These are phyloP conservation scores for Schizopora paradoxa DNA, from an alignment of 1,284 basidiomycete genomes.

Conservation along the genomic window DNA sequence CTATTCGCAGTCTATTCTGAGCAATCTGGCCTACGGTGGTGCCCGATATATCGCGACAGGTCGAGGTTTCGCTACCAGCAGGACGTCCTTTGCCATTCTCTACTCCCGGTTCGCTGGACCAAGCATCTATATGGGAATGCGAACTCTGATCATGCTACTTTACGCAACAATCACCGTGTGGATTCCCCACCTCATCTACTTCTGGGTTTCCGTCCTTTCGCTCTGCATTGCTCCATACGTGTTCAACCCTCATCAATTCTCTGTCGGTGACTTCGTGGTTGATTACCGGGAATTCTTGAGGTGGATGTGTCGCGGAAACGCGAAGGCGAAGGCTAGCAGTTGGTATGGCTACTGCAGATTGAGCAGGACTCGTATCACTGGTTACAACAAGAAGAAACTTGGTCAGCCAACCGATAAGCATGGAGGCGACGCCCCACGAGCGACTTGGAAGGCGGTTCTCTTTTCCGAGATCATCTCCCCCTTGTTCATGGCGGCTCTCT, in stretches of 20 bases:
- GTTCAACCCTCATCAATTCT: conserved; percentile 98
- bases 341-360: conserved; percentile 98
- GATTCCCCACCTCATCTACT: conserved; percentile 94
- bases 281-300: conserved; percentile 96
- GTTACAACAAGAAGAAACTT: conserved; percentile 97
- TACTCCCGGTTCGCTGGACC: conserved; percentile 98
- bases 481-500: conserved; percentile 69
- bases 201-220: conserved; percentile 91
- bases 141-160: conserved; percentile 82
- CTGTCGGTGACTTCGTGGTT: conserved; percentile 91
- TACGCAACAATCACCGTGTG: conserved; percentile 88
- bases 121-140: conserved; percentile 95
- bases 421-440: conserved; percentile 79
- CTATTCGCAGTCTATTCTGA: conserved; percentile 92
- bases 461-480: conserved; percentile 86
- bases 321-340: conserved; percentile 89
- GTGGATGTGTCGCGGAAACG: conserved; percentile 98
- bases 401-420: conserved; percentile 96
- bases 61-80: conserved; percentile 93
- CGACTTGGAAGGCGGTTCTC: conserved; percentile 80
- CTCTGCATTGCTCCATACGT: conserved; percentile 93
- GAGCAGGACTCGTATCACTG: conserved; percentile 92
- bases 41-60: conserved; percentile 97
- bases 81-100: conserved; percentile 90
- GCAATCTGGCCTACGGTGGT: conserved; percentile 92